Percentiles rank a stretch among this genome's conserved stretches.
Evolutionary conservation across 75 land plant genomes (phyloP).

Genomic region (Sequoia sempervirens): DNA sequence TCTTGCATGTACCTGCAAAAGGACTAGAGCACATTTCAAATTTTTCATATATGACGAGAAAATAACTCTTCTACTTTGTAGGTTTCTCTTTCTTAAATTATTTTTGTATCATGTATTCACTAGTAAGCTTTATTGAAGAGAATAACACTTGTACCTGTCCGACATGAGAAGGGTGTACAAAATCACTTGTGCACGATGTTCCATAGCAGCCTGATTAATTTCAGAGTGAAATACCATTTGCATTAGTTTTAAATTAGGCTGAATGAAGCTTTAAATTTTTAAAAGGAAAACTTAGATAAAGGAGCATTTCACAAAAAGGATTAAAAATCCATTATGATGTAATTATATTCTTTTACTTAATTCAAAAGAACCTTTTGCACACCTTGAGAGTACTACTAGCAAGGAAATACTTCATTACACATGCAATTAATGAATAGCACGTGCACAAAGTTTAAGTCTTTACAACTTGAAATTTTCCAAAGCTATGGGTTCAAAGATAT

Average conservation of each 20-base stretch:
- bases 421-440: neutral
- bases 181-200: slow-evolving; percentile 87
- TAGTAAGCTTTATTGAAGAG: neutral
- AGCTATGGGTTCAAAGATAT: neutral
- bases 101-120: neutral
- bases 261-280: neutral
- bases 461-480: neutral
- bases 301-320: too few species aligned
- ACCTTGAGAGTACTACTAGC: neutral
- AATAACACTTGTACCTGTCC: slow-evolving; percentile 54
- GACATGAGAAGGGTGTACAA: slow-evolving; percentile 90
- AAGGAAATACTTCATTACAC: neutral
- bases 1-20: slow-evolving; percentile 56
- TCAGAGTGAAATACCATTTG: neutral
- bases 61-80: neutral
- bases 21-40: neutral
- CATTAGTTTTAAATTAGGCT: neutral
- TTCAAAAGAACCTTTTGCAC: neutral
- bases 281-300: neutral
- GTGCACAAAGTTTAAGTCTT: neutral
- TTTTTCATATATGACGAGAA: neutral
- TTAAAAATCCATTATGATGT: neutral
- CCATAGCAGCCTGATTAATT: slow-evolving; percentile 62
- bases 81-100: neutral
- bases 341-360: neutral